Conservation (phyloP, 2,329 filamentous ascomycete species). For the Tympanopsis confertula region DNA sequence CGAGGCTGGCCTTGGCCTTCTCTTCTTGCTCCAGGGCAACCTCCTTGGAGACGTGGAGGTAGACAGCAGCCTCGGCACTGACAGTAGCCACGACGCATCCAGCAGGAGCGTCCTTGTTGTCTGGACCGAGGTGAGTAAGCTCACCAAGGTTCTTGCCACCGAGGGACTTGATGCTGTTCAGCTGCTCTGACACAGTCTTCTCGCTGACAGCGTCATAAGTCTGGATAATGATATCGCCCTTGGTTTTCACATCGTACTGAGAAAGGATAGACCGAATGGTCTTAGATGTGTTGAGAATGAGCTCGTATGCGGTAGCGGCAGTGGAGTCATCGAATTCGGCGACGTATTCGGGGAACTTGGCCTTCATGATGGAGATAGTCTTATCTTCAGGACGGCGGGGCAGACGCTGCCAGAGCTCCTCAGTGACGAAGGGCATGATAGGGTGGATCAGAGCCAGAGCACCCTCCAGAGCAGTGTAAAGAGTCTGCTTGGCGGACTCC, state of each 20-base stretch:
- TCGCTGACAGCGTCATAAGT: conserved; percentile 40
- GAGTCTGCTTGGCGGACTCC: conserved; percentile 43
- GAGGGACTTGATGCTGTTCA: conserved; percentile 51
- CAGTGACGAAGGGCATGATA: conserved; percentile 37
- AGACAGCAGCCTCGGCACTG: neutral
- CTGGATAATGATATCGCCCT: conserved; percentile 34
- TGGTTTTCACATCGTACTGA: conserved; percentile 39
- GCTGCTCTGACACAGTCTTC: conserved; percentile 41
- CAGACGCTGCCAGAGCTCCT: conserved; percentile 41
- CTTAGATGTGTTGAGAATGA: conserved; percentile 44
- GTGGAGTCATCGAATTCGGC: conserved; percentile 37
- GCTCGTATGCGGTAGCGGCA: conserved; percentile 44
- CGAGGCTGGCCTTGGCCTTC: conserved; percentile 1
- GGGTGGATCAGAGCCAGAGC: conserved; percentile 37
- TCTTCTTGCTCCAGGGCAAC: conserved; percentile 1
- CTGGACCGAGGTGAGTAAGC: conserved; percentile 14
- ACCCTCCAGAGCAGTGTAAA: conserved; percentile 53
- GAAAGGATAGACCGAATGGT: conserved; percentile 42
- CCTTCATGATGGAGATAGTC: conserved; percentile 47
- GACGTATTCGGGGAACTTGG: conserved; percentile 42
- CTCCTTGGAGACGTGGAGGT: conserved; percentile 1
- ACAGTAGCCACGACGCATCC: conserved; percentile 17
- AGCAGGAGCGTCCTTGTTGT: conserved; percentile 11
- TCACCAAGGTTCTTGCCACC: conserved; percentile 48
- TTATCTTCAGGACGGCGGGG: conserved; percentile 38